Evolutionary conservation across 2,329 filamentous ascomycete species (phyloP), one percentile per base, ranked within the genome.

Genomic region (Diaporthe sp.): DNA sequence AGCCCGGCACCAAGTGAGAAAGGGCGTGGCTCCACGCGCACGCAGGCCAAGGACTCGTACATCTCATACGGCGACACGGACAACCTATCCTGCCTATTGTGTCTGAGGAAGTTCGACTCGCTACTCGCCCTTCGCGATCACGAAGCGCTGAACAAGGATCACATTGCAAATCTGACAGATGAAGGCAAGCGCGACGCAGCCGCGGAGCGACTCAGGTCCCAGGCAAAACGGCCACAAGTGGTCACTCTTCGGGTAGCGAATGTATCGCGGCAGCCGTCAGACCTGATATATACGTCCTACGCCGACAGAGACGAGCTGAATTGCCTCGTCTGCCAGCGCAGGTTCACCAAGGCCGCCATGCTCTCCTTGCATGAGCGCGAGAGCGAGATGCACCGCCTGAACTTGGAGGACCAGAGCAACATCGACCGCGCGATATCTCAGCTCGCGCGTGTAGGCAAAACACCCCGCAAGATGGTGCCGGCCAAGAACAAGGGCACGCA

Each of bases 11-110:
- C 61, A 20, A 73, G n/a, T 28, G 76, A 77, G 39, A 73, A 65
- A 28, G 72, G 72, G 9, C 44, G 68, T 15, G 49, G 55, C 39
- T 47, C 71, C 7, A 67, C 51, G 60, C 71, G 75, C 25, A 49
- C 67, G n/a, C 65, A 70, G 13, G 61, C 44, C 49, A 76, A 73
- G 47, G 81, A 87, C 28, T 85, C 87, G 6, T 85, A 84, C 12
- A 86, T 90, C 74, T 93, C 91, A 0, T 94, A 90, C 81, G 90
- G 90, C 22, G 90, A 93, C 79, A 83, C 88, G 71, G 86, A 87
- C 37, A 49, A 60, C 42, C 42, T 82, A 68, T 58, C 77, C 44
- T 93, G 91, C 80, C 88, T 92, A 71, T 85, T 92, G n/a, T 93
- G 91, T 80, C 87, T 88, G 80, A 87, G 89, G 37, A 86, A 90